Evolutionary conservation across 2,329 filamentous ascomycete species (phyloP), one percentile per base, ranked within the genome.

Genomic region (Huntiella savannae): DNA sequence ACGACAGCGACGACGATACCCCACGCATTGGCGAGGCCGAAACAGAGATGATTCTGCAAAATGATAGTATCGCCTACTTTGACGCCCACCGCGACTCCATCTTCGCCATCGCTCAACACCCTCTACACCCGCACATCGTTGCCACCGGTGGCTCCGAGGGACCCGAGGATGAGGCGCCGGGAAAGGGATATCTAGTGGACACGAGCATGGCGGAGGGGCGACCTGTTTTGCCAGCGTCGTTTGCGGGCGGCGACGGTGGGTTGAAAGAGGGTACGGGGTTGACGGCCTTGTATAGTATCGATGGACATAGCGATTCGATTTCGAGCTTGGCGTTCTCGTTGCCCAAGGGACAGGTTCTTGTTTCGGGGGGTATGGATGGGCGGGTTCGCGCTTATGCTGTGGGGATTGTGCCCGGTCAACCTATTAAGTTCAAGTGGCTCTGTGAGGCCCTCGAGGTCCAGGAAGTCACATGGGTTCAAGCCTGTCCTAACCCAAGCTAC

Each of bases 81-180:
- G 91, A 96, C 66, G 63, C 65, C 33, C 85, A 95, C 66, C 81
- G 77, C 55, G 86, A 95, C 70, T 87, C 81, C 50, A 82, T 98
- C 57, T 98, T 95, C 67, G 77, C 83, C 63, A 91, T 98, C 59
- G 85, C 88, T 13, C 85, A 94, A 60, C 91, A 98, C 60, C 91
- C 91, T 3, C 67, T 77, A 5, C 71, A 82, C 57, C 75, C 80
- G 4, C 70, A 77, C 15, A 77, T 96, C 50, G 69, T 96, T 50
- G 81, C 87, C 3, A 94, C 91, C 0, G 91, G 91, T 50, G 91
- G 87, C 52, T 73, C 71, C 47, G 75, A 77, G 48, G 73, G 72
- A 40, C 64, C 70, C 11, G 62, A 61, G 34, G 73, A 75, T 53
- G 69, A 75, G 46, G 70, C 70, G 1, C 73, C 72, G 0, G 91